A percentile compares a stretch with the other conserved stretches of the same genome.
phyloP scores from a whole-genome alignment of 2,329 filamentous ascomycete genomes.

The Epicoccum nigrum region DNA sequence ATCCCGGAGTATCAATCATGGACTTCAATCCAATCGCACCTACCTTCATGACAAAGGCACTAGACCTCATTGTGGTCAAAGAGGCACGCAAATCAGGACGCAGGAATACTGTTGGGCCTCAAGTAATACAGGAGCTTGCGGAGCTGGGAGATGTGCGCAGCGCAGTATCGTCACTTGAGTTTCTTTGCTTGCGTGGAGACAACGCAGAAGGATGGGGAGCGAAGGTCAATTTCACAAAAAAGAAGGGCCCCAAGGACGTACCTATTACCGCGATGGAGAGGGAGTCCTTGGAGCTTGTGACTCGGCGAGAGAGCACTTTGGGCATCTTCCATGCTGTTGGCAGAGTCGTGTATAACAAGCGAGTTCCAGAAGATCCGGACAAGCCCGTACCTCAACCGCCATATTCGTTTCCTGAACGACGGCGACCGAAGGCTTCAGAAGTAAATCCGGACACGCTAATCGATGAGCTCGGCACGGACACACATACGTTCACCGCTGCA shows the following conservation, averaged over 20 bases:
- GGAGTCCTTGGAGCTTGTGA: slow-evolving; percentile 79
- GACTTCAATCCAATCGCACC: slow-evolving; percentile 94
- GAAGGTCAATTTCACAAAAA: slow-evolving; percentile 68
- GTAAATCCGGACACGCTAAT: slow-evolving; percentile 71
- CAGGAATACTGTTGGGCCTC: slow-evolving; percentile 75
- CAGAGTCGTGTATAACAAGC: slow-evolving; percentile 96
- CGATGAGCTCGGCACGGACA: slow-evolving; percentile 92
- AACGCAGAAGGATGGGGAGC: slow-evolving; percentile 82
- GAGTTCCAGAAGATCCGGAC: slow-evolving; percentile 57
- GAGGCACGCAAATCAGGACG: slow-evolving; percentile 81
- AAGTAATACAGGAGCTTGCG: slow-evolving; percentile 77
- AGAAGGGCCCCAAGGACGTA: slow-evolving; percentile 61
- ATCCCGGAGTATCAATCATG: slow-evolving; percentile 78
- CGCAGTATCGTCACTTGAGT: slow-evolving; percentile 90
- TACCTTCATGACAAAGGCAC: slow-evolving; percentile 81
- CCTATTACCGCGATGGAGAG: slow-evolving; percentile 77
- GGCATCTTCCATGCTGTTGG: slow-evolving; percentile 97
- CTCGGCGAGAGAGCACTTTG: slow-evolving; percentile 84
- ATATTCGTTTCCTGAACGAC: slow-evolving; percentile 53
- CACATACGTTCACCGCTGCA: slow-evolving; percentile 84
- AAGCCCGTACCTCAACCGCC: slow-evolving; percentile 52
- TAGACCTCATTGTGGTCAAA: slow-evolving; percentile 82
- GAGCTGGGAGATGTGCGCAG: slow-evolving; percentile 92
- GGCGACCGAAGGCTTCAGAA: slow-evolving; percentile 53
- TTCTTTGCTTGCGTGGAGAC: slow-evolving; percentile 84